phyloP scores from a whole-genome alignment of 2,329 filamentous ascomycete species.

The Epicoccum nigrum region DNA sequence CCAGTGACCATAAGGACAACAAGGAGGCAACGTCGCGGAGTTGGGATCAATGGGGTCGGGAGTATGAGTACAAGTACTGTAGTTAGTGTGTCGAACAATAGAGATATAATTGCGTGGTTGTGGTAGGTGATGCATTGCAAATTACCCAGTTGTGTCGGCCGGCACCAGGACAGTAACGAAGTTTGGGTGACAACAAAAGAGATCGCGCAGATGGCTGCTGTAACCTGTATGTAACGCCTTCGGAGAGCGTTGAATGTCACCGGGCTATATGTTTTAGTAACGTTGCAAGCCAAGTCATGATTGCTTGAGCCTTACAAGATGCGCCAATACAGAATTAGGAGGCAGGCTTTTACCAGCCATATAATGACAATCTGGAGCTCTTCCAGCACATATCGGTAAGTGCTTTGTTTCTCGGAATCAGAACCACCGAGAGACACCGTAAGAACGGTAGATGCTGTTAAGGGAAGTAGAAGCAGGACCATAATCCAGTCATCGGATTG shows the following conservation, averaged over 20 bases:
- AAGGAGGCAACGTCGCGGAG: slow-evolving; percentile 33
- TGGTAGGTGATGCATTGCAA: slow-evolving; percentile 31
- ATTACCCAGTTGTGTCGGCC: slow-evolving; percentile 13
- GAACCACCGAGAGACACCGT: slow-evolving; percentile 16
- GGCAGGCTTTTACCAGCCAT: slow-evolving; percentile 38
- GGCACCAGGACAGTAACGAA: slow-evolving; percentile 30
- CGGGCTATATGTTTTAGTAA: slow-evolving; percentile 20
- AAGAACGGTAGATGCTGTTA: slow-evolving; percentile 27
- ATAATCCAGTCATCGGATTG: slow-evolving; percentile 40
- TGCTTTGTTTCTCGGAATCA: slow-evolving; percentile 8
- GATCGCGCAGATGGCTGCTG: slow-evolving; percentile 23
- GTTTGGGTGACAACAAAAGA: slow-evolving; percentile 30
- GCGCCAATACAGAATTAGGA: slow-evolving; percentile 36
- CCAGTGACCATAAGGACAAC: slow-evolving; percentile 27
- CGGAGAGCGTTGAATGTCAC: slow-evolving; percentile 12
- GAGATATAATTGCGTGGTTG: slow-evolving; percentile 21
- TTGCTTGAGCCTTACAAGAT: slow-evolving; percentile 31
- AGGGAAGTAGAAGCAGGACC: slow-evolving; percentile 30
- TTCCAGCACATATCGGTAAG: slow-evolving; percentile 33
- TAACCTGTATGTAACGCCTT: slow-evolving; percentile 17
- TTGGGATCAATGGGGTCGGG: slow-evolving; percentile 35
- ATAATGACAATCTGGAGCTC: slow-evolving; percentile 32
- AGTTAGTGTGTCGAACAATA: slow-evolving; percentile 19
- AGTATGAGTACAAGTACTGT: slow-evolving; percentile 29
- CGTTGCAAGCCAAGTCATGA: too few relatives aligned